Evolutionary conservation across 2,329 filamentous ascomycete genomes (phyloP).

Genomic region (Aspergillus unguis): DNA sequence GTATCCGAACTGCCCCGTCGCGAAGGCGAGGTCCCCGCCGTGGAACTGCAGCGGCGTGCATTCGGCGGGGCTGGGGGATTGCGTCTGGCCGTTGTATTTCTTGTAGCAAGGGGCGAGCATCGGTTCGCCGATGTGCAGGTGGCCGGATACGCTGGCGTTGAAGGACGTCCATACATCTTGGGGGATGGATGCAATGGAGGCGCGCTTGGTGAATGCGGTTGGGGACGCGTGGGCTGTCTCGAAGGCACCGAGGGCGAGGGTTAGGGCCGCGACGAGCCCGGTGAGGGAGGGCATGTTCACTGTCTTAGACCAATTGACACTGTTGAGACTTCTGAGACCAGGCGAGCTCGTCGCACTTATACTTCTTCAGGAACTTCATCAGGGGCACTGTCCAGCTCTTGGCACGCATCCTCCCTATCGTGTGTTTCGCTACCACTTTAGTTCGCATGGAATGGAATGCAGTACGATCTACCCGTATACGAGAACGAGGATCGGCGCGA

Average conservation of each 20-base stretch:
- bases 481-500: too few relatives aligned
- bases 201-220: too few relatives aligned
- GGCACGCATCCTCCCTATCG: too few relatives aligned
- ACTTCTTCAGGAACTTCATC: too few relatives aligned
- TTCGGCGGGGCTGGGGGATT: not conserved
- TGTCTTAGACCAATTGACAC: not conserved
- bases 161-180: conserved; percentile 4
- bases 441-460: too few relatives aligned
- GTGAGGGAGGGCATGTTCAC: not conserved
- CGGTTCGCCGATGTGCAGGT: conserved; percentile 8
- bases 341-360: too few relatives aligned
- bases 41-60: not conserved
- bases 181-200: not conserved
- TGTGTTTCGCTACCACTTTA: too few relatives aligned
- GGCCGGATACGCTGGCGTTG: conserved; percentile 5
- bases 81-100: not conserved
- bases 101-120: conserved; percentile 11
- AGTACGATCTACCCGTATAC: too few relatives aligned
- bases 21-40: not conserved
- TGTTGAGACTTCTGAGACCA: not conserved
- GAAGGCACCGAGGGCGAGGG: too few relatives aligned
- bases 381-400: too few relatives aligned
- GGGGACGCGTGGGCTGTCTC: too few relatives aligned
- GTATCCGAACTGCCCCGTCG: conserved; percentile 9
- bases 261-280: too few relatives aligned